These are phyloP conservation scores for Phytophthora colocasiae DNA, from an alignment of 352 stramenopile genomes.

Conservation along the genomic window DNA sequence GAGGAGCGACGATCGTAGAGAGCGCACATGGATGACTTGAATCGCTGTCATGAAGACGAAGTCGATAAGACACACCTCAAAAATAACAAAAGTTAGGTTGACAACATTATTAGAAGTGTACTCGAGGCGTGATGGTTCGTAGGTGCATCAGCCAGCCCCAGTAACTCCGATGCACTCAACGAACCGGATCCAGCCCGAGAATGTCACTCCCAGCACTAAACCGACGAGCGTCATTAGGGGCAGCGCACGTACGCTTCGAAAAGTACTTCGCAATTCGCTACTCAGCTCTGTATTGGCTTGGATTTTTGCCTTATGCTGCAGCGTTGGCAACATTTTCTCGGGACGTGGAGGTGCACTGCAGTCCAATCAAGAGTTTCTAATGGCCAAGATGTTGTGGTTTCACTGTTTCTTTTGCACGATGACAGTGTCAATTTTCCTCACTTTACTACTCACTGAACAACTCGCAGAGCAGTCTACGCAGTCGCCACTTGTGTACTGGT, in stretches of 20 bases:
- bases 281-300: slow-evolving; percentile 26
- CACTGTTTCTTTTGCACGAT: slow-evolving; percentile 26
- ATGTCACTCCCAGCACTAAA: background rate
- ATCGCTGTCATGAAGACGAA: no score
- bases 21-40: no score
- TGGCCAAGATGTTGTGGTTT: slow-evolving; percentile 32
- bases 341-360: slow-evolving; percentile 1
- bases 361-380: slow-evolving; percentile 19
- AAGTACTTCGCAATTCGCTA: slow-evolving; percentile 30
- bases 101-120: no score
- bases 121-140: no score
- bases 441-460: slow-evolving; percentile 23
- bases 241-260: slow-evolving; percentile 19
- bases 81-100: no score
- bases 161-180: no score
- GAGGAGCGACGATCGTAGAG: background rate
- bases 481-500: slow-evolving; percentile 3
- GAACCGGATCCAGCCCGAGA: background rate
- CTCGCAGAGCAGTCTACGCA: background rate
- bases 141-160: no score
- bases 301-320: slow-evolving; percentile 17
- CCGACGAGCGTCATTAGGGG: background rate
- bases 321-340: slow-evolving; percentile 21
- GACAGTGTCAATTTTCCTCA: slow-evolving; percentile 22
- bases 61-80: no score